A percentile compares a stretch with the other conserved stretches of the same genome.
These are phyloP conservation scores for Sonneratia caseolaris DNA, from an alignment of 345 rosid genomes.

Conservation along the genomic window DNA sequence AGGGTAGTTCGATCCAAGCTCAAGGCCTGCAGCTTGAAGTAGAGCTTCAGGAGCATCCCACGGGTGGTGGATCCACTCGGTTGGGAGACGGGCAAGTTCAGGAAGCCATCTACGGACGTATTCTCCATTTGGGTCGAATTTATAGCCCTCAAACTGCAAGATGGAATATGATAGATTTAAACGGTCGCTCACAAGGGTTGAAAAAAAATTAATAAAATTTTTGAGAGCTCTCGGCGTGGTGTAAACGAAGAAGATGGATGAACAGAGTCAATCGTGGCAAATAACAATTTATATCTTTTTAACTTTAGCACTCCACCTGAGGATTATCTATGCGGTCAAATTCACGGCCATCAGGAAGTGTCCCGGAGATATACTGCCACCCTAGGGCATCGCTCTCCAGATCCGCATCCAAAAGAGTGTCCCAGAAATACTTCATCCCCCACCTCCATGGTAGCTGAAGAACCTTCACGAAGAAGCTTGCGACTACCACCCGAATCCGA, in stretches of 20 bases:
- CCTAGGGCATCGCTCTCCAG: constrained; percentile 97
- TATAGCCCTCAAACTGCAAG: constrained; percentile 82
- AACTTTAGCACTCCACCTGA: constrained; percentile 28
- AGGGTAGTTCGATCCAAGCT: constrained; percentile 95
- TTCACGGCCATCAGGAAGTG: constrained; percentile 88
- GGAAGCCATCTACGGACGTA: constrained; percentile 98
- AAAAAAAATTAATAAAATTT: neutral
- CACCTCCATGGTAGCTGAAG: constrained; percentile 97
- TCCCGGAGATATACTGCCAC: constrained; percentile 96
- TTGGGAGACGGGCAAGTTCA: constrained; percentile 88
- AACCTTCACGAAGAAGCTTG: constrained; percentile 96
- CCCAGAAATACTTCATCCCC: constrained; percentile 99
- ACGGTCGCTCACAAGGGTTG: neutral
- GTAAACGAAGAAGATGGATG: no score
- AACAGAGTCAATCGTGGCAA: neutral
- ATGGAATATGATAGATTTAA: neutral
- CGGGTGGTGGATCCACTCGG: constrained; percentile 99
- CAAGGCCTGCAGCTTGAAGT: constrained; percentile 95
- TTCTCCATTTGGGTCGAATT: constrained; percentile 86
- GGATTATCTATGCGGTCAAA: constrained; percentile 90
- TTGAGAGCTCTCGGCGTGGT: no score
- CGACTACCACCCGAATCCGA: constrained; percentile 89
- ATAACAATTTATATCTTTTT: neutral
- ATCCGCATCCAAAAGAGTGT: constrained; percentile 92
- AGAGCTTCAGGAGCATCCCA: constrained; percentile 94